A percentile compares a stretch with the other conserved stretches of the same genome.
These are phyloP conservation scores for Fusarium nanum DNA, from an alignment of 2,329 filamentous ascomycete species.

Conservation along the genomic window DNA sequence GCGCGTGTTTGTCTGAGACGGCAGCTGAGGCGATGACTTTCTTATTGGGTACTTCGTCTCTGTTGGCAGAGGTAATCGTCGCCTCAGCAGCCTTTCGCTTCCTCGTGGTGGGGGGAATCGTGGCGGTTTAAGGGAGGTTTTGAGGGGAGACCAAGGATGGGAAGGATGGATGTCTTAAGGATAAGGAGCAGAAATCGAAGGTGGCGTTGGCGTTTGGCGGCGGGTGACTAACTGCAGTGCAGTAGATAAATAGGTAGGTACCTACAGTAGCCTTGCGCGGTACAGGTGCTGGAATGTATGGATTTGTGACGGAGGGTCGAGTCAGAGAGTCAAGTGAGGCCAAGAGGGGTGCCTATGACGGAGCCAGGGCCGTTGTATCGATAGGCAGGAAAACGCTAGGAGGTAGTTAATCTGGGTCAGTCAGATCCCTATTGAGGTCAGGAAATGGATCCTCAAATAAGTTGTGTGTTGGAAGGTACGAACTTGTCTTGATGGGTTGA, in stretches of 20 bases:
- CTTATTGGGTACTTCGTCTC: slow-evolving; percentile 62
- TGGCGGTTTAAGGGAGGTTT: slow-evolving; percentile 54
- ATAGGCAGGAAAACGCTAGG: slow-evolving; percentile 29
- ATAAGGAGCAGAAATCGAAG: slow-evolving; percentile 29
- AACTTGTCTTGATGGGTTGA: neutral
- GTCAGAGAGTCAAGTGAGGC: slow-evolving; percentile 38
- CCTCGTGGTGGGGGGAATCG: slow-evolving; percentile 69
- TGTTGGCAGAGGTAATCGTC: slow-evolving; percentile 63
- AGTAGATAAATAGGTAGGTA: slow-evolving; percentile 1
- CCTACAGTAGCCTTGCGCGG: slow-evolving; percentile 1
- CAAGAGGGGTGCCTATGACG: slow-evolving; percentile 42
- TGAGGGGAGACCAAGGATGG: slow-evolving; percentile 20
- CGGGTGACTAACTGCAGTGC: slow-evolving; percentile 32
- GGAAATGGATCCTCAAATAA: neutral
- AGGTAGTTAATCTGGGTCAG: neutral
- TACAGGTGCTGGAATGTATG: slow-evolving; percentile 1
- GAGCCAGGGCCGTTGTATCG: slow-evolving; percentile 34
- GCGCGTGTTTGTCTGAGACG: slow-evolving; percentile 51
- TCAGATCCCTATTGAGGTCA: neutral
- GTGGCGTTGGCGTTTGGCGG: slow-evolving; percentile 40
- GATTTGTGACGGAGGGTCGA: slow-evolving; percentile 33
- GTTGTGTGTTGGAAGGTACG: neutral
- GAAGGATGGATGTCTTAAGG: slow-evolving; percentile 27
- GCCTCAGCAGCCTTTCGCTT: slow-evolving; percentile 75
- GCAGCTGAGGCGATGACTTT: slow-evolving; percentile 68